Percentiles rank a stretch among this genome's conserved stretches.
Conservation (phyloP, 2,329 filamentous ascomycete genomes). For the Xylariaceae sp. region DNA sequence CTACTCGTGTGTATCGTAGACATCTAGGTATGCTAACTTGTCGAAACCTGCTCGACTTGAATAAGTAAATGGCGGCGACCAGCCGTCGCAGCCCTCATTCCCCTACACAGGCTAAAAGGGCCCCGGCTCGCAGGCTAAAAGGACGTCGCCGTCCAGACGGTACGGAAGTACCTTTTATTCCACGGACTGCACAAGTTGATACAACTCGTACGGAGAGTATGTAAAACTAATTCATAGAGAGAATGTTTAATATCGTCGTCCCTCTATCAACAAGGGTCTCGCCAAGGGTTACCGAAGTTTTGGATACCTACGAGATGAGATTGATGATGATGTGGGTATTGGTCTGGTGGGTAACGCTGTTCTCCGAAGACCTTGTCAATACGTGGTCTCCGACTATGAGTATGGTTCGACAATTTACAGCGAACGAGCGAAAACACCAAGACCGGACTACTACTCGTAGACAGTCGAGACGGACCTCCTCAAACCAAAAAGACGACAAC, state of each 20-base stretch:
- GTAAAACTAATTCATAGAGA: too few species aligned
- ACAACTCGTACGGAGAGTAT: too few species aligned
- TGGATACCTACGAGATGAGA: conserved; percentile 2
- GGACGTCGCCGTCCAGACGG: not conserved
- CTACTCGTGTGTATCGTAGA: too few species aligned
- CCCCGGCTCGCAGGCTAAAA: not conserved
- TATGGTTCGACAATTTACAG: not conserved
- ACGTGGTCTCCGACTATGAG: not conserved
- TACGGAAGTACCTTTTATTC: too few species aligned
- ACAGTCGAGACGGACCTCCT: not conserved
- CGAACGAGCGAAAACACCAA: not conserved
- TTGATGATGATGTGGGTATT: not conserved
- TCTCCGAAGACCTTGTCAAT: not conserved
- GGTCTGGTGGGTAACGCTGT: not conserved
- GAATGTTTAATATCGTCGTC: too few species aligned
- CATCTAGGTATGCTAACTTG: too few species aligned
- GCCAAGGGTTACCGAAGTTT: conserved; percentile 11
- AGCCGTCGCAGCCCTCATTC: not conserved
- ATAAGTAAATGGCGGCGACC: not conserved
- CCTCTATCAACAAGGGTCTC: too few species aligned
- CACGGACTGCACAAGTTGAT: not conserved
- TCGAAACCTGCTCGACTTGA: too few species aligned
- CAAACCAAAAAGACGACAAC: not conserved
- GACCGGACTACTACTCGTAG: not conserved
- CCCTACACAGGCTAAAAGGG: not conserved